phyloP scores from a whole-genome alignment of 805 yeast genomes.

The Wickerhamiella siamensis region DNA sequence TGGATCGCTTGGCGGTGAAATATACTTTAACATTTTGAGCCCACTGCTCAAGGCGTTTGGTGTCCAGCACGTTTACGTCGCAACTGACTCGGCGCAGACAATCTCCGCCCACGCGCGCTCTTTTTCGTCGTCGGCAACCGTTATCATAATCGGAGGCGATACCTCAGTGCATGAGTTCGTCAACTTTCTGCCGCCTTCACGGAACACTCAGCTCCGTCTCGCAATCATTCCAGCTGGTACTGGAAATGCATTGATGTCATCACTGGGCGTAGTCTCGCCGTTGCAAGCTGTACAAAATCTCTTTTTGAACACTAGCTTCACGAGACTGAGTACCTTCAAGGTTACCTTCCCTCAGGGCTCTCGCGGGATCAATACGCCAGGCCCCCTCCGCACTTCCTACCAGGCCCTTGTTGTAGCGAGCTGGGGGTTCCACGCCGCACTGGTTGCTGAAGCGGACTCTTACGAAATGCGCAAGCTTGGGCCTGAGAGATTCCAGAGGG shows the following conservation, averaged over 20 bases:
- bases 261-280: conserved; percentile 31
- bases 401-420: conserved; percentile 47
- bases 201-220: conserved; percentile 11
- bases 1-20: conserved; percentile 13
- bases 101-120: conserved; percentile 22
- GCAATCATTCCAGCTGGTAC: conserved; percentile 60
- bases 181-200: conserved; percentile 30
- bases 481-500: conserved; percentile 48
- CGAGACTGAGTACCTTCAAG: conserved; percentile 33
- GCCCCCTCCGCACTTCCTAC: conserved; percentile 24
- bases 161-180: conserved; percentile 68
- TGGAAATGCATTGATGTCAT: conserved; percentile 66
- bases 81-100: conserved; percentile 22
- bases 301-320: conserved; percentile 11
- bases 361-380: conserved; percentile 24
- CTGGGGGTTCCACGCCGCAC: conserved; percentile 75
- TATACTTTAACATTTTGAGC: conserved; percentile 21
- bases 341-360: conserved; percentile 31
- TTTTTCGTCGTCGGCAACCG: conserved; percentile 27
- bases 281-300: conserved; percentile 21
- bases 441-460: conserved; percentile 67
- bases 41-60: conserved; percentile 25
- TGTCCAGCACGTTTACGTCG: conserved; percentile 24
- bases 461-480: conserved; percentile 55
- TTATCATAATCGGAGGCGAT: conserved; percentile 69